These are phyloP conservation scores for Colletotrichum nymphaeae DNA, from an alignment of 2,329 filamentous ascomycete species.

Conservation along the genomic window DNA sequence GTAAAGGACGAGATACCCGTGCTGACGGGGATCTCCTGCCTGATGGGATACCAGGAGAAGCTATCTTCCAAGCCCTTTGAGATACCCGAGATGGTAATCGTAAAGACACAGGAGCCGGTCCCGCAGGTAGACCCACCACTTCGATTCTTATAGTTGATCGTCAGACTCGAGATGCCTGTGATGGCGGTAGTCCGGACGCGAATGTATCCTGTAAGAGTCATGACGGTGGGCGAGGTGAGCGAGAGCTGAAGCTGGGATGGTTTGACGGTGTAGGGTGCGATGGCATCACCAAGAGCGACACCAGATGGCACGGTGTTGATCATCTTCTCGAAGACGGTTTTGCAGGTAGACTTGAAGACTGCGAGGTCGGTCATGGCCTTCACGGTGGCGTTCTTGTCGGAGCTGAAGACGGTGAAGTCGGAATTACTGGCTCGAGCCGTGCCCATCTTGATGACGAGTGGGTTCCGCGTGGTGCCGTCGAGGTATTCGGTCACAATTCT, in stretches of 20 bases:
- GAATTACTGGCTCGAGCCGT: conserved; percentile 58
- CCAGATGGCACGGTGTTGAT: conserved; percentile 68
- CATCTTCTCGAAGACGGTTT: conserved; percentile 67
- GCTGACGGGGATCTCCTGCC: conserved; percentile 63
- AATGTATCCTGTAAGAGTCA: conserved; percentile 66
- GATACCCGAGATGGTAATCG: conserved; percentile 57
- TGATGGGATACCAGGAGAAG: conserved; percentile 65
- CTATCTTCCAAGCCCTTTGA: conserved; percentile 69
- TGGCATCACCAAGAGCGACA: conserved; percentile 62
- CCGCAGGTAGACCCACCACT: conserved; percentile 60
- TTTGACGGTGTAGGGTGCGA: conserved; percentile 69
- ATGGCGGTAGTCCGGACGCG: conserved; percentile 65
- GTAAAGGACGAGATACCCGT: conserved; percentile 72
- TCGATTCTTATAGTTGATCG: conserved; percentile 67
- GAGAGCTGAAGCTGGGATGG: conserved; percentile 67
- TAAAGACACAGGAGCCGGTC: conserved; percentile 54
- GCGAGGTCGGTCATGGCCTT: conserved; percentile 55
- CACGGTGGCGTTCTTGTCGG: conserved; percentile 67
- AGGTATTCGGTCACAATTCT: conserved; percentile 68
- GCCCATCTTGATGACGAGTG: conserved; percentile 65
- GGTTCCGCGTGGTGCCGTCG: conserved; percentile 62
- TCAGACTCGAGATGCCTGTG: conserved; percentile 58
- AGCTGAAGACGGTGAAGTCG: conserved; percentile 66
- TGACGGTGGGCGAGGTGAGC: conserved; percentile 58
- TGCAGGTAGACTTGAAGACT: conserved; percentile 60